Conservation (phyloP, 768 basidiomycete species). For the Pholiota molesta region DNA sequence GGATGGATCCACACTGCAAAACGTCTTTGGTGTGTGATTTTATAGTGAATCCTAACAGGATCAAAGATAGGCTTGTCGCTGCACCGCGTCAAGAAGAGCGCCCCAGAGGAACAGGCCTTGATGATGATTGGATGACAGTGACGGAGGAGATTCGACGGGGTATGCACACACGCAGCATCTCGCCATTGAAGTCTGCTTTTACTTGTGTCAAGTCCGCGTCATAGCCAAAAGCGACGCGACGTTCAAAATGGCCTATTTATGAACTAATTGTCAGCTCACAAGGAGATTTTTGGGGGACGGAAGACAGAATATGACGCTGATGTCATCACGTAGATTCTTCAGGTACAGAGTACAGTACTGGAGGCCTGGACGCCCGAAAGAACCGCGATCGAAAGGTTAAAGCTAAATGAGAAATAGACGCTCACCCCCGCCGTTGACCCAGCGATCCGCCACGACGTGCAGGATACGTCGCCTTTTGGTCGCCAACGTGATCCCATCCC, state of each 20-base stretch:
- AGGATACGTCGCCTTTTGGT: conserved; percentile 66
- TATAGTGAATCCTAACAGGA: not conserved
- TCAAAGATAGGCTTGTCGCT: not conserved
- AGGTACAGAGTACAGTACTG: not conserved
- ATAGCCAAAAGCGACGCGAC: conserved; percentile 74
- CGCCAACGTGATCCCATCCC: conserved; percentile 71
- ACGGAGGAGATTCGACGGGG: conserved; percentile 42
- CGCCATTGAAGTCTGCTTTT: conserved; percentile 75
- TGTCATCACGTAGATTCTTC: not conserved
- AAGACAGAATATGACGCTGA: not conserved
- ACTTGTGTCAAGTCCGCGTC: conserved; percentile 73
- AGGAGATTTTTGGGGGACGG: conserved; percentile 2
- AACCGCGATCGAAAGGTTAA: conserved; percentile 17
- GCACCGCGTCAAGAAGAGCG: conserved; percentile 22
- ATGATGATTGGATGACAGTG: conserved; percentile 15
- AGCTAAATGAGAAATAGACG: conserved; percentile 12
- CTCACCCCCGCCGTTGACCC: conserved; percentile 66
- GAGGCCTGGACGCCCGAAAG: conserved; percentile 6
- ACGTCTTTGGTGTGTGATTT: not conserved
- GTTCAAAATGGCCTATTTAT: conserved; percentile 64
- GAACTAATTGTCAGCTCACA: conserved; percentile 19
- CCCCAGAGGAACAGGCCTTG: conserved; percentile 27
- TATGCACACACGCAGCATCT: conserved; percentile 62
- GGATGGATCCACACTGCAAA: no score
- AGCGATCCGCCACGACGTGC: conserved; percentile 75